These are phyloP conservation scores for Coniferiporia weirii DNA, from an alignment of 1,284 basidiomycete genomes.

Conservation along the genomic window DNA sequence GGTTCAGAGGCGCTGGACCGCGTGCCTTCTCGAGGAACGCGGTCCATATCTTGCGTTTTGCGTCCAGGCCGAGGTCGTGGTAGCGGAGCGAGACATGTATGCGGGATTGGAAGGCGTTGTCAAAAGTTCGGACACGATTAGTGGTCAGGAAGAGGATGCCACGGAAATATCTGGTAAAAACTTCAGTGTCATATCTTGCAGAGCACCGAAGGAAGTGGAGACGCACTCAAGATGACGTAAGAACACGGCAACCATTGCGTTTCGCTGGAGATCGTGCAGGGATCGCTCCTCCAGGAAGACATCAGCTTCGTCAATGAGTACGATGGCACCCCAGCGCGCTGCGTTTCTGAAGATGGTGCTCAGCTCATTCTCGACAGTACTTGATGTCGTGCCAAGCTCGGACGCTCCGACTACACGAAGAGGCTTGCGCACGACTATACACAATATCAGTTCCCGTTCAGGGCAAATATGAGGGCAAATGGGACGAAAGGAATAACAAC, in stretches of 20 bases:
- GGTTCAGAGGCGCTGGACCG: background rate
- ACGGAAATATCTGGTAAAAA: constrained; percentile 25
- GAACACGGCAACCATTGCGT: constrained; percentile 63
- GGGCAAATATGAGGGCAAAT: background rate
- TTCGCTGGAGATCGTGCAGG: constrained; percentile 52
- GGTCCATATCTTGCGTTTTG: constrained; percentile 49
- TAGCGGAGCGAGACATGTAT: constrained; percentile 62
- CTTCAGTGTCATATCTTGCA: background rate
- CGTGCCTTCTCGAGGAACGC: constrained; percentile 44
- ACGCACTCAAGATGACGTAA: constrained; percentile 54
- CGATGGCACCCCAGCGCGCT: constrained; percentile 50
- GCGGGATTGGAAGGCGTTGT: constrained; percentile 62
- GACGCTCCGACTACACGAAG: constrained; percentile 57
- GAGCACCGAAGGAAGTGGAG: background rate
- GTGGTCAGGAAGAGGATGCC: constrained; percentile 66
- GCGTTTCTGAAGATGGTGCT: constrained; percentile 36
- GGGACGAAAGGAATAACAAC: background rate
- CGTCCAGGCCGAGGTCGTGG: constrained; percentile 42
- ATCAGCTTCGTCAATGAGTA: constrained; percentile 59
- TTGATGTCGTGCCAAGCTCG: constrained; percentile 49
- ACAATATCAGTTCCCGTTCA: background rate
- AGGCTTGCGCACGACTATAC: constrained; percentile 42
- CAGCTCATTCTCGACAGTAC: constrained; percentile 37
- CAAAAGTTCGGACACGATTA: constrained; percentile 60
- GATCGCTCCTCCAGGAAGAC: constrained; percentile 62